A percentile compares a stretch with the other conserved stretches of the same genome.
These are phyloP conservation scores for Colletotrichum melonis DNA, from an alignment of 2,329 filamentous ascomycete species.

Conservation along the genomic window DNA sequence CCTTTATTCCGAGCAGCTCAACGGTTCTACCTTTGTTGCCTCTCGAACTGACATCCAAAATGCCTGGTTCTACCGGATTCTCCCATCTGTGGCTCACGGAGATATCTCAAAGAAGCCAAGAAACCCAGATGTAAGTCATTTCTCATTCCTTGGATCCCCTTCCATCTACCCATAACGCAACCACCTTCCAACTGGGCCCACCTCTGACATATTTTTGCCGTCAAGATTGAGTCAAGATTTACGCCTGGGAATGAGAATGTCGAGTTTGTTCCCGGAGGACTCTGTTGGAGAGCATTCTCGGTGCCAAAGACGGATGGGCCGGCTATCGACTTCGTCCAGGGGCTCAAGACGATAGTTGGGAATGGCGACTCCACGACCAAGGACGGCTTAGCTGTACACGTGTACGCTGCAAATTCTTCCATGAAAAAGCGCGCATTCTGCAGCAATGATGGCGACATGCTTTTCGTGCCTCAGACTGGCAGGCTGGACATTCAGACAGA, in stretches of 20 bases:
- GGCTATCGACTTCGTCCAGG: constrained; percentile 56
- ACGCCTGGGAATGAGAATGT: constrained; percentile 52
- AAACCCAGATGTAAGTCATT: constrained; percentile 30
- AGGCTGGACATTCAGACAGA: constrained; percentile 75
- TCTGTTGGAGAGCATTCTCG: constrained; percentile 53
- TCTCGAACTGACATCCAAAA: constrained; percentile 32
- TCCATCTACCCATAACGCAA: constrained; percentile 1
- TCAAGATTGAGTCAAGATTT: constrained; percentile 46
- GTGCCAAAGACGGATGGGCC: constrained; percentile 28
- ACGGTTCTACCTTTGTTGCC: constrained; percentile 51
- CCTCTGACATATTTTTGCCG: background rate
- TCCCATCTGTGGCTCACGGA: constrained; percentile 42
- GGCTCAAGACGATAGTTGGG: constrained; percentile 60
- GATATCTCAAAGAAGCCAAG: constrained; percentile 21
- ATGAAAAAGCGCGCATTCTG: constrained; percentile 59
- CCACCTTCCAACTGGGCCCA: background rate
- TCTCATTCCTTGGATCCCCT: background rate
- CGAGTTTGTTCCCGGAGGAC: constrained; percentile 51
- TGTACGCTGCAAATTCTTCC: constrained; percentile 58
- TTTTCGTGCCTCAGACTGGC: constrained; percentile 73
- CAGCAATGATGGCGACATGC: constrained; percentile 72
- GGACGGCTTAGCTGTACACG: constrained; percentile 60
- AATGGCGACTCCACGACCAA: constrained; percentile 61
- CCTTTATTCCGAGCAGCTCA: constrained; percentile 60
- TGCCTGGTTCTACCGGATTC: constrained; percentile 46